These are phyloP conservation scores for Thozetella sp. DNA, from an alignment of 495 filamentous ascomycete species.

Conservation along the genomic window DNA sequence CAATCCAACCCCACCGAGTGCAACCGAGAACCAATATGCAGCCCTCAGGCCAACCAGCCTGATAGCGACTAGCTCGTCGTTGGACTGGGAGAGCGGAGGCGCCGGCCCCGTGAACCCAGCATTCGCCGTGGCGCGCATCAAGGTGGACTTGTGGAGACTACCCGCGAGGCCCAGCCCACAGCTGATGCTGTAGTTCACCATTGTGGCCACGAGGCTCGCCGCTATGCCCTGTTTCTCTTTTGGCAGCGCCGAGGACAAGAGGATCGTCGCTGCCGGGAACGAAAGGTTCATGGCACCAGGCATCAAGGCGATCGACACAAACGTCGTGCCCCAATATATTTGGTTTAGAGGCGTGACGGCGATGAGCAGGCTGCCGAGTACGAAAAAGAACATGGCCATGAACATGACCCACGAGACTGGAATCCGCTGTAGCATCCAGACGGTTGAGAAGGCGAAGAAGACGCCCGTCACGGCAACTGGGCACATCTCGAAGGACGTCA, in stretches of 20 bases:
- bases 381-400: constrained; percentile 47
- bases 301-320: constrained; percentile 56
- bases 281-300: constrained; percentile 56
- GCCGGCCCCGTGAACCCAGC: not conserved
- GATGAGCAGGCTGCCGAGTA: constrained; percentile 40
- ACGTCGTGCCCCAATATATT: constrained; percentile 63
- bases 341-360: constrained; percentile 46
- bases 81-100: constrained; percentile 1
- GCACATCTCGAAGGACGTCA: constrained; percentile 29
- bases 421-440: constrained; percentile 42
- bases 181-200: constrained; percentile 44
- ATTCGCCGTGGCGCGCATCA: not conserved
- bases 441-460: constrained; percentile 37
- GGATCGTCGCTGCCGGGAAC: constrained; percentile 47
- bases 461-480: constrained; percentile 31
- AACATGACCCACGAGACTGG: constrained; percentile 47
- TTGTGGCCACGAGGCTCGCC: constrained; percentile 38
- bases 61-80: constrained; percentile 11
- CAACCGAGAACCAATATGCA: constrained; percentile 60
- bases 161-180: constrained; percentile 48
- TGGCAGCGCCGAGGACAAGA: constrained; percentile 56
- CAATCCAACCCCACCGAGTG: constrained; percentile 46
- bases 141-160: constrained; percentile 29
- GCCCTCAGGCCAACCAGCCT: constrained; percentile 53
- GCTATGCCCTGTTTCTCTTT: constrained; percentile 63